A percentile compares a stretch with the other conserved stretches of the same genome.
phyloP scores from a whole-genome alignment of 2,329 filamentous ascomycete species.

The Penicillium occitanis region DNA sequence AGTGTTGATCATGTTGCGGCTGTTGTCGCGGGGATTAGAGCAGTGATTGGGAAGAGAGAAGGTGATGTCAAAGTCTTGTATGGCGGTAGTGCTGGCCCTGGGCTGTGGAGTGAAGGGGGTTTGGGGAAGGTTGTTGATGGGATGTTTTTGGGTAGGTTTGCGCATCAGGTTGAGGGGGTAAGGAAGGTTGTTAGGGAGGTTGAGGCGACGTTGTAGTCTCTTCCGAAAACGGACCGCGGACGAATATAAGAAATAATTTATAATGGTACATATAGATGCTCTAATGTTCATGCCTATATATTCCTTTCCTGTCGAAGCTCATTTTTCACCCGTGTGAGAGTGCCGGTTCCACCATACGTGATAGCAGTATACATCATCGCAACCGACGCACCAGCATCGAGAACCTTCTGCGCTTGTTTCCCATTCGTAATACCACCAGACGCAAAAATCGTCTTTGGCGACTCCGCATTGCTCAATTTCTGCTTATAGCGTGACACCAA shows the following conservation, averaged over 20 bases:
- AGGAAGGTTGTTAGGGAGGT: conserved; percentile 72
- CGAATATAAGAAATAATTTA: background rate
- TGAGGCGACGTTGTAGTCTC: conserved; percentile 40
- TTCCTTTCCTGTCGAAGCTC: conserved; percentile 45
- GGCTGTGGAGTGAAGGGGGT: conserved; percentile 59
- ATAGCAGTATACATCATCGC: conserved; percentile 88
- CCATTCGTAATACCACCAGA: conserved; percentile 91
- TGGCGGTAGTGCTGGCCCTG: conserved; percentile 78
- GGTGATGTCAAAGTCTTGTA: conserved; percentile 71
- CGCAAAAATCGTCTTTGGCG: conserved; percentile 66
- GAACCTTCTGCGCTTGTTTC: conserved; percentile 73
- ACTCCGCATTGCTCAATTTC: conserved; percentile 58
- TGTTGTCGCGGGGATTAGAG: conserved; percentile 65
- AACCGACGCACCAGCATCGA: conserved; percentile 86
- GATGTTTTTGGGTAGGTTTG: conserved; percentile 77
- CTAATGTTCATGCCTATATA: conserved; percentile 23
- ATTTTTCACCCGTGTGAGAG: conserved; percentile 54
- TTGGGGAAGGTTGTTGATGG: conserved; percentile 72
- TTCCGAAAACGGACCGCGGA: background rate
- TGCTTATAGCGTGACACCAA: conserved; percentile 78
- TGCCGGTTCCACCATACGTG: conserved; percentile 63
- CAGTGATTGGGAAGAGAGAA: conserved; percentile 52
- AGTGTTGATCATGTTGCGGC: conserved; percentile 68
- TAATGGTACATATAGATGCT: background rate
- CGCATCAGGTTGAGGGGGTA: conserved; percentile 71